A percentile compares a stretch with the other conserved stretches of the same genome.
Evolutionary conservation across 768 basidiomycete genomes (phyloP).

Genomic region (Collybiopsis confluens): DNA sequence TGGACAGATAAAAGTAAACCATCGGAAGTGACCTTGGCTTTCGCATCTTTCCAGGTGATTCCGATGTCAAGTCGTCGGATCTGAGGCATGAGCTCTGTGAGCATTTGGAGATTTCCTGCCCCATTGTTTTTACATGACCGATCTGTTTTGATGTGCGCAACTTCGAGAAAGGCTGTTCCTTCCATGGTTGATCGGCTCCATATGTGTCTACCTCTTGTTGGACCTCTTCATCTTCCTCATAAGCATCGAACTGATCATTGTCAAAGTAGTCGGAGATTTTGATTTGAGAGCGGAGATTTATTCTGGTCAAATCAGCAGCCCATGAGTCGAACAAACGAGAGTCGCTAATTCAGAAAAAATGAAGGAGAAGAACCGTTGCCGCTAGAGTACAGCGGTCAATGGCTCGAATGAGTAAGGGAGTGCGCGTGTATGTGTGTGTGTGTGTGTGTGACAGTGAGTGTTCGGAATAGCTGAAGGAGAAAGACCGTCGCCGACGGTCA

Average conservation of each 20-base stretch:
- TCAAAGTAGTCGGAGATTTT: not conserved
- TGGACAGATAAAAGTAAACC: not conserved
- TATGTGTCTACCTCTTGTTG: not conserved
- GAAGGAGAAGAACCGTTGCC: no score
- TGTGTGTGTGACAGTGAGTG: no score
- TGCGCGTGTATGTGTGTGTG: no score
- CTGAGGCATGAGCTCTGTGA: not conserved
- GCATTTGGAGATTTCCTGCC: not conserved
- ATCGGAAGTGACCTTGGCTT: not conserved
- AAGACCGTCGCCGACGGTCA: no score
- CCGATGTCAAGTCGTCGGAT: not conserved
- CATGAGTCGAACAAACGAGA: no score
- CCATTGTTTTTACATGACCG: not conserved
- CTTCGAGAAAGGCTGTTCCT: slow-evolving; percentile 1
- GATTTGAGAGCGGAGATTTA: not conserved
- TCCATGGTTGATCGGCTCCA: slow-evolving; percentile 1
- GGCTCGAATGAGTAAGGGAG: no score
- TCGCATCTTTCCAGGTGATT: not conserved
- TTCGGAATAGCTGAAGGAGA: no score
- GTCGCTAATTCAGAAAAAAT: no score
- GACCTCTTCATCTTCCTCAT: not conserved
- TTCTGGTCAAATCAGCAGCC: not conserved
- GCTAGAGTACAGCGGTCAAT: no score
- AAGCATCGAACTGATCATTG: not conserved
- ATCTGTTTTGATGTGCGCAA: not conserved